A percentile compares a stretch with the other conserved stretches of the same genome.
These are phyloP conservation scores for Croton setiger DNA, from an alignment of 441 rosid genomes.

Conservation along the genomic window DNA sequence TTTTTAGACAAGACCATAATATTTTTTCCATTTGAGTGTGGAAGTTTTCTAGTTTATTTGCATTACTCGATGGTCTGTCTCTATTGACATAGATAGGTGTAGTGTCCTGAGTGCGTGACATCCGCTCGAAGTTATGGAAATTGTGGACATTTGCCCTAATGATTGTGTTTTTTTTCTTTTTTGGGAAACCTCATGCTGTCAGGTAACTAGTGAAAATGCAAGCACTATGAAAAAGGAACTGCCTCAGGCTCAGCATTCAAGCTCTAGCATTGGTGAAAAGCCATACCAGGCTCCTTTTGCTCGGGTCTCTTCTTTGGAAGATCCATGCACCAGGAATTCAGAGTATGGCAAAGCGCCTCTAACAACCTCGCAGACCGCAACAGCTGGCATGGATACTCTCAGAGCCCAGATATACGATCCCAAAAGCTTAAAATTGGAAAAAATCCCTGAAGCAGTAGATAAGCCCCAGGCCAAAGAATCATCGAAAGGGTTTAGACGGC, in stretches of 20 bases:
- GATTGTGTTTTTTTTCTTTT: not conserved
- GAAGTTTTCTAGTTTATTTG: conserved; percentile 10
- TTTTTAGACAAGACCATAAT: not conserved
- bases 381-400: conserved; percentile 35
- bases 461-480: conserved; percentile 67
- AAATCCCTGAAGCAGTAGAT: conserved; percentile 57
- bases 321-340: conserved; percentile 53
- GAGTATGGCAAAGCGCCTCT: conserved; percentile 63
- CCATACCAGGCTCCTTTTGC: conserved; percentile 81
- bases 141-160: no score
- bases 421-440: conserved; percentile 43
- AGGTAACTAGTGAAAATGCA: conserved; percentile 48
- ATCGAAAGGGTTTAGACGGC: conserved; percentile 70
- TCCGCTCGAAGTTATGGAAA: no score
- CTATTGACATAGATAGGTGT: no score
- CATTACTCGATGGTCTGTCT: no score
- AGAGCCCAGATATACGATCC: conserved; percentile 50
- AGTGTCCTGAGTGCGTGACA: no score
- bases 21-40: conserved; percentile 8
- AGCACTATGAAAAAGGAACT: conserved; percentile 40
- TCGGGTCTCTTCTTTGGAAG: conserved; percentile 77
- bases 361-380: conserved; percentile 35
- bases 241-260: conserved; percentile 39
- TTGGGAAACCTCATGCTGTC: conserved; percentile 28
- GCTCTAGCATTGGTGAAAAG: conserved; percentile 39